Conservation (phyloP, 108 stramenopile species). For the Discostella stelligeroides region DNA sequence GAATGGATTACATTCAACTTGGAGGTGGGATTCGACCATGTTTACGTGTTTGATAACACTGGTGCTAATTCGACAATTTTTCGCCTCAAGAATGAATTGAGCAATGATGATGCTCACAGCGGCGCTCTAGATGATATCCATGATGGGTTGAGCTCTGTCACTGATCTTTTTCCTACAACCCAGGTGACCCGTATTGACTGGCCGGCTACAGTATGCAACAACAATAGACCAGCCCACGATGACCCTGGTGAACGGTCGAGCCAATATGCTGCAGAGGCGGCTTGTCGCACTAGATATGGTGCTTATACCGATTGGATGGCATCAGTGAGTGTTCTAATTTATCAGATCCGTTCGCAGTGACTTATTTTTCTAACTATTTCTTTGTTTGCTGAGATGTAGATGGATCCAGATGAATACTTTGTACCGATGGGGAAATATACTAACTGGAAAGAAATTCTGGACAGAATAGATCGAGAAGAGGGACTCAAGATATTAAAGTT, state of each 20-base stretch:
- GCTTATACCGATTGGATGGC: constrained; percentile 54
- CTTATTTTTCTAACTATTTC: too few species aligned
- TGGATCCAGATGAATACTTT: constrained; percentile 63
- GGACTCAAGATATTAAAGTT: constrained; percentile 59
- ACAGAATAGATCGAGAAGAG: constrained; percentile 48
- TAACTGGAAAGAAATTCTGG: constrained; percentile 60
- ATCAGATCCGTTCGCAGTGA: too few species aligned
- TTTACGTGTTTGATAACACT: constrained; percentile 51
- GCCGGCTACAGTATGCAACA: constrained; percentile 58
- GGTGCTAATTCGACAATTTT: constrained; percentile 55
- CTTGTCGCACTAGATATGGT: constrained; percentile 52
- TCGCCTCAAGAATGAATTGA: constrained; percentile 49
- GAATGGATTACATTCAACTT: constrained; percentile 54
- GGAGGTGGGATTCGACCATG: constrained; percentile 47
- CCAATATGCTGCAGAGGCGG: constrained; percentile 57
- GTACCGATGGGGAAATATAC: constrained; percentile 52
- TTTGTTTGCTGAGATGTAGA: too few species aligned
- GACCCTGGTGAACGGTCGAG: constrained; percentile 55
- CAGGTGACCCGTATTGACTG: constrained; percentile 57
- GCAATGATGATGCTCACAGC: constrained; percentile 21
- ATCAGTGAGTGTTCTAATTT: too few species aligned
- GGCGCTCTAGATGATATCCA: constrained; percentile 7
- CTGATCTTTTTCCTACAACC: constrained; percentile 61
- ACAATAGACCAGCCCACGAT: constrained; percentile 53
- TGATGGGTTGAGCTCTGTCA: constrained; percentile 49